Conservation (phyloP, 2,329 filamentous ascomycete species). For the Dactylellina leptospora region DNA sequence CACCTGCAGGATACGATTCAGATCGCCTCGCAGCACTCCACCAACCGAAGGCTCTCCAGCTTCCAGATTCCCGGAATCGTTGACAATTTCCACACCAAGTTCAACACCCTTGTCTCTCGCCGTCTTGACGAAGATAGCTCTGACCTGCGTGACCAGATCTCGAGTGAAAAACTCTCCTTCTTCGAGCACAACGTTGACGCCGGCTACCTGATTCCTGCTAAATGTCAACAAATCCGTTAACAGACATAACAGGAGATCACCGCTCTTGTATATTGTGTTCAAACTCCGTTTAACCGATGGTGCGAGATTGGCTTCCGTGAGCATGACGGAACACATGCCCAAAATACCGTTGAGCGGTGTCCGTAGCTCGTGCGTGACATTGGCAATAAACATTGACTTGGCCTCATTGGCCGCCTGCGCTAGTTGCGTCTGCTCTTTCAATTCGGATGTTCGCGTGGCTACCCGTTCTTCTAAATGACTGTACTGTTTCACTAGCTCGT, state of each 20-base stretch:
- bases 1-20: conserved; percentile 78
- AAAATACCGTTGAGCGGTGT: conserved; percentile 95
- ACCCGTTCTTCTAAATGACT: conserved; percentile 84
- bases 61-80: conserved; percentile 22
- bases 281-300: conserved; percentile 80
- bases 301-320: conserved; percentile 82
- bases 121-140: conserved; percentile 89
- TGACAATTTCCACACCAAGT: conserved; percentile 72
- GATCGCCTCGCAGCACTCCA: conserved; percentile 67
- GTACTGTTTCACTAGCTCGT: conserved; percentile 88
- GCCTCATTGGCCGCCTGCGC: conserved; percentile 84
- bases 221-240: conserved; percentile 90
- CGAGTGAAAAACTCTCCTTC: conserved; percentile 84
- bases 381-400: conserved; percentile 97
- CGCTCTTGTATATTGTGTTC: conserved; percentile 87
- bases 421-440: conserved; percentile 73
- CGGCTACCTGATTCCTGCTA: conserved; percentile 92
- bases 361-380: conserved; percentile 87
- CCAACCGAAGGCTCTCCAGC: conserved; percentile 39
- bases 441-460: conserved; percentile 78
- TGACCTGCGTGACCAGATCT: conserved; percentile 82
- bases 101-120: conserved; percentile 80
- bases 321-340: conserved; percentile 94
- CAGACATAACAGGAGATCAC: conserved; percentile 82
- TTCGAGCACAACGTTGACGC: conserved; percentile 76